These are phyloP conservation scores for Rheum nobile DNA, from an alignment of 148 eudicot genomes.

Conservation along the genomic window DNA sequence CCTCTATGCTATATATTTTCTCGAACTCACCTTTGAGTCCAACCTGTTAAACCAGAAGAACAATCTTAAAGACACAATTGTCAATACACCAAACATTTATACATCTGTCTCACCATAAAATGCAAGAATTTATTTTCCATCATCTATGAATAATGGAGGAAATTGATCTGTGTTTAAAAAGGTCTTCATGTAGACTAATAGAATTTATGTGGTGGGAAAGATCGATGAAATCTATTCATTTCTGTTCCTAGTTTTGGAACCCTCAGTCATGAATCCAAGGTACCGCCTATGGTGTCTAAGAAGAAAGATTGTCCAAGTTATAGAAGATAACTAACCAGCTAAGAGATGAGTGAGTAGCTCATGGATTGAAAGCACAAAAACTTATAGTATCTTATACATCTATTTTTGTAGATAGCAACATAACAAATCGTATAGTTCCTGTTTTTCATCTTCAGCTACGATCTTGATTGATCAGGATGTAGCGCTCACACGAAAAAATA, in stretches of 20 bases:
- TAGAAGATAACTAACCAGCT: background rate
- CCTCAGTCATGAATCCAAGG: background rate
- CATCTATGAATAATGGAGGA: background rate
- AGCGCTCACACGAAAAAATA: background rate
- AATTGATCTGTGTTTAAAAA: background rate
- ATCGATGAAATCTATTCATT: background rate
- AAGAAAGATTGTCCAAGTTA: background rate
- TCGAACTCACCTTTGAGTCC: constrained; percentile 82
- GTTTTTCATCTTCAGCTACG: background rate
- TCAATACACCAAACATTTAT: background rate
- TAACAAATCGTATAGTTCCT: background rate
- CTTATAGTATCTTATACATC: background rate
- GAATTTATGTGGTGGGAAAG: background rate
- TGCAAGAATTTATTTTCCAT: background rate
- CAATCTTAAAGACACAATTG: background rate
- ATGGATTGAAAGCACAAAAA: background rate
- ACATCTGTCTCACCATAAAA: background rate
- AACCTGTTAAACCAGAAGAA: constrained; percentile 30
- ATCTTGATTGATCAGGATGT: background rate
- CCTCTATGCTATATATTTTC: constrained; percentile 38
- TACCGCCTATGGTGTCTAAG: background rate
- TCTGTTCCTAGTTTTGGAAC: background rate
- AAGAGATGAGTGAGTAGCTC: background rate
- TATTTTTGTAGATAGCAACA: background rate
- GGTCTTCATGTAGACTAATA: background rate